phyloP scores from a whole-genome alignment of 228 moss, liverwort and hornwort species.

The Sphagnum fallax region DNA sequence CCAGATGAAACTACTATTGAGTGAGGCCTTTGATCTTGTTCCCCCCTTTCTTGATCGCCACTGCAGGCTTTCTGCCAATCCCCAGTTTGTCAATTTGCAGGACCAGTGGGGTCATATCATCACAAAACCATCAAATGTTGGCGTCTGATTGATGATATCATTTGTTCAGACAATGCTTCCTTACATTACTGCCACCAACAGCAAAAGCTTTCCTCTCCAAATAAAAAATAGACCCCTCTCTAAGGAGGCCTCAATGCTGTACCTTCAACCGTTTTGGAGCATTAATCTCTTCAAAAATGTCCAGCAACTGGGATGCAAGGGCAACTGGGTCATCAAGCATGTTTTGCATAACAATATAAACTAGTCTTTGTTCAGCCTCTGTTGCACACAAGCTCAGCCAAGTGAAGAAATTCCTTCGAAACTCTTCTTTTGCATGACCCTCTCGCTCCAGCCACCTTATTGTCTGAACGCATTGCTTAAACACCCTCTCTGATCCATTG shows the following conservation, averaged over 20 bases:
- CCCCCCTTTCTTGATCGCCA: too few species aligned
- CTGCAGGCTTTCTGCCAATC: too few species aligned
- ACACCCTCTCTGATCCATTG: neutral
- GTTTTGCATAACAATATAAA: conserved; percentile 2
- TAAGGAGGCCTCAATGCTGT: neutral
- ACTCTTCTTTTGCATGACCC: neutral
- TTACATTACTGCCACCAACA: too few species aligned
- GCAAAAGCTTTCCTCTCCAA: too few species aligned
- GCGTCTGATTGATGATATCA: too few species aligned
- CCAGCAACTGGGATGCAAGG: conserved; percentile 1
- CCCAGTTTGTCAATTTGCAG: too few species aligned
- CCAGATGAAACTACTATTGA: too few species aligned
- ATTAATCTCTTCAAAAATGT: conserved; percentile 1
- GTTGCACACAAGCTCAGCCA: conserved; percentile 5
- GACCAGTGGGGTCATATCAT: too few species aligned
- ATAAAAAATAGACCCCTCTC: too few species aligned
- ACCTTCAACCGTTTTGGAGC: neutral
- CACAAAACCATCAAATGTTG: too few species aligned
- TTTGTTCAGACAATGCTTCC: too few species aligned
- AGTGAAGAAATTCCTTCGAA: conserved; percentile 1
- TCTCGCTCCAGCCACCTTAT: neutral
- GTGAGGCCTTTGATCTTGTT: too few species aligned
- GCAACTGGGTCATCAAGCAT: conserved; percentile 1
- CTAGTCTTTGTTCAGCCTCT: conserved; percentile 1
- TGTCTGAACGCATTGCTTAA: neutral